Percentiles rank a stretch among this genome's conserved stretches.
Evolutionary conservation across 805 yeast species (phyloP).

Genomic region (Schizosaccharomyces japonicus): DNA sequence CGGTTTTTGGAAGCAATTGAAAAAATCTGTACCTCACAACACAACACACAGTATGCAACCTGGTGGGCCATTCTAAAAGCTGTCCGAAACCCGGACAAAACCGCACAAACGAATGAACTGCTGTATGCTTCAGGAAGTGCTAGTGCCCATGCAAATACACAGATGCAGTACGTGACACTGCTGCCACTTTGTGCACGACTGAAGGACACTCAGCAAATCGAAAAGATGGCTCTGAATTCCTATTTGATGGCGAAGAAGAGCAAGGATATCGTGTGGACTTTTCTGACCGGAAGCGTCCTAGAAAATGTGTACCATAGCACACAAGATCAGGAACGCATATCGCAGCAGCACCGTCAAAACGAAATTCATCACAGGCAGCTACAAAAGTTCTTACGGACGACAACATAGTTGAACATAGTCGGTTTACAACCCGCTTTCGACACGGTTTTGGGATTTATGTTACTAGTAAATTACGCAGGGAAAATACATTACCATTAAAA

Average conservation of each 20-base stretch:
- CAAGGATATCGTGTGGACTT: neutral
- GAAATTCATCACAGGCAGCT: too few relatives aligned
- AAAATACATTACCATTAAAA: too few relatives aligned
- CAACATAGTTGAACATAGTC: too few relatives aligned
- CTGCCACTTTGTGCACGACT: neutral
- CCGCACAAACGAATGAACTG: neutral
- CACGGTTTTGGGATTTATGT: too few relatives aligned
- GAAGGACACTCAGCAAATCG: neutral
- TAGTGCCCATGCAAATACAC: neutral
- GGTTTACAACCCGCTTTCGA: too few relatives aligned
- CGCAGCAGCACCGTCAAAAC: too few relatives aligned
- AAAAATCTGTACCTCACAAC: neutral
- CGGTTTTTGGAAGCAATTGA: neutral
- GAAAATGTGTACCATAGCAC: too few relatives aligned
- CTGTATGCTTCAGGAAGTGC: neutral
- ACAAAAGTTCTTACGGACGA: too few relatives aligned
- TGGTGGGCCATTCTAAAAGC: neutral
- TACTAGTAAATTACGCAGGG: too few relatives aligned
- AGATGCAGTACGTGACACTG: neutral
- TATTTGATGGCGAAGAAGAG: neutral
- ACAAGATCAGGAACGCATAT: too few relatives aligned
- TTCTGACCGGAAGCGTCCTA: neutral
- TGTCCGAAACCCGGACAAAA: neutral
- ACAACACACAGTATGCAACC: neutral
- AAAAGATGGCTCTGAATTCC: neutral